A percentile compares a stretch with the other conserved stretches of the same genome.
Conservation (phyloP, 2,329 filamentous ascomycete genomes). For the Fusarium sp. region DNA sequence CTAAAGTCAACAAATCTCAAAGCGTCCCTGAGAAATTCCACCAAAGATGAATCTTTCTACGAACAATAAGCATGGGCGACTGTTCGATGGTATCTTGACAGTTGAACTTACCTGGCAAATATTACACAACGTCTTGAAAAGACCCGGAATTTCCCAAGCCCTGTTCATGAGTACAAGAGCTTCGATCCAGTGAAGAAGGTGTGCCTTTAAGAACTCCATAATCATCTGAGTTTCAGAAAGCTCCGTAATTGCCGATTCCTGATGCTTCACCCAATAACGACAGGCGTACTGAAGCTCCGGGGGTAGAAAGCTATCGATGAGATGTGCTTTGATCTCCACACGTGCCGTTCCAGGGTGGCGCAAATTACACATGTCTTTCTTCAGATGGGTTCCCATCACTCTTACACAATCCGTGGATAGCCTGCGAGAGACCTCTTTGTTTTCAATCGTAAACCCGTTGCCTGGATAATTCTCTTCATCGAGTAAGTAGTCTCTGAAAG, state of each 20-base stretch:
- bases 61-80: not conserved
- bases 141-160: not conserved
- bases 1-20: not conserved
- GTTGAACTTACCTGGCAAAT: not conserved
- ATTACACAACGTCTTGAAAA: not conserved
- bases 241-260: not conserved
- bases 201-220: not conserved
- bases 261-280: not conserved
- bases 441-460: not conserved
- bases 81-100: not conserved
- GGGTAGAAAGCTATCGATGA: not conserved
- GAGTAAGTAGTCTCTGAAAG: not conserved
- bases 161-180: not conserved
- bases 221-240: not conserved
- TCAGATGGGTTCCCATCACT: not conserved
- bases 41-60: not conserved
- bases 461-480: not conserved
- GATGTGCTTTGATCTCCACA: not conserved
- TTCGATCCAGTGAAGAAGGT: not conserved
- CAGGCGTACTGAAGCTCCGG: not conserved
- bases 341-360: not conserved
- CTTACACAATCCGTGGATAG: not conserved
- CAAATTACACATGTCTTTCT: not conserved
- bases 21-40: not conserved
- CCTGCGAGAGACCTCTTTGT: not conserved